A percentile compares a stretch with the other conserved stretches of the same genome.
These are phyloP conservation scores for Hirschfeldia incana DNA, from an alignment of 345 rosid species.

Conservation along the genomic window DNA sequence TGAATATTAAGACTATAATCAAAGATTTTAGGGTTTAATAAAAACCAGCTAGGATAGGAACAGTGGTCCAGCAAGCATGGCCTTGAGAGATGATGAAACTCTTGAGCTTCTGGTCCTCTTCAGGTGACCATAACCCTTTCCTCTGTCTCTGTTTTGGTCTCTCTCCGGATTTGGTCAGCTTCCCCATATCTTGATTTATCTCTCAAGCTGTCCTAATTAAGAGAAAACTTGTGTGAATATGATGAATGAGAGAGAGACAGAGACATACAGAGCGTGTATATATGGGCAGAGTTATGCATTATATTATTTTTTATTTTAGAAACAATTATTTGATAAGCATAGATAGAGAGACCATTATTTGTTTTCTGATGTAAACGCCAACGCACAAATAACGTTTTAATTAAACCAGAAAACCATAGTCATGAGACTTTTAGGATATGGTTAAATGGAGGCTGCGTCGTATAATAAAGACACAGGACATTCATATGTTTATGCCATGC, in stretches of 20 bases:
- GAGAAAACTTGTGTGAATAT: constrained; percentile 15
- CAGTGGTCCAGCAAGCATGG: constrained; percentile 85
- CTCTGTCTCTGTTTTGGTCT: constrained; percentile 66
- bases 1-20: neutral
- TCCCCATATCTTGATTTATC: constrained; percentile 7
- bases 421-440: constrained; percentile 19
- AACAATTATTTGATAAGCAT: neutral
- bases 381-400: constrained; percentile 4
- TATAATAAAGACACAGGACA: constrained; percentile 15
- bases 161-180: constrained; percentile 49
- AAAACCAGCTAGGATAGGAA: constrained; percentile 80
- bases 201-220: neutral
- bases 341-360: neutral
- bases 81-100: constrained; percentile 65
- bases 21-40: neutral
- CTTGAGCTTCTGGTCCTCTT: constrained; percentile 82
- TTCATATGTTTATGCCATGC: constrained; percentile 4
- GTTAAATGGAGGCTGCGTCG: constrained; percentile 32
- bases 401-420: neutral
- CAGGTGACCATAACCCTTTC: constrained; percentile 98
- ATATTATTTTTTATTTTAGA: neutral
- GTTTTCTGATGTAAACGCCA: neutral
- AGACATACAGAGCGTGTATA: constrained; percentile 15
- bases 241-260: constrained; percentile 29
- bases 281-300: constrained; percentile 10